Conservation (phyloP, 2,329 filamentous ascomycete species). For the Xylariales sp. region DNA sequence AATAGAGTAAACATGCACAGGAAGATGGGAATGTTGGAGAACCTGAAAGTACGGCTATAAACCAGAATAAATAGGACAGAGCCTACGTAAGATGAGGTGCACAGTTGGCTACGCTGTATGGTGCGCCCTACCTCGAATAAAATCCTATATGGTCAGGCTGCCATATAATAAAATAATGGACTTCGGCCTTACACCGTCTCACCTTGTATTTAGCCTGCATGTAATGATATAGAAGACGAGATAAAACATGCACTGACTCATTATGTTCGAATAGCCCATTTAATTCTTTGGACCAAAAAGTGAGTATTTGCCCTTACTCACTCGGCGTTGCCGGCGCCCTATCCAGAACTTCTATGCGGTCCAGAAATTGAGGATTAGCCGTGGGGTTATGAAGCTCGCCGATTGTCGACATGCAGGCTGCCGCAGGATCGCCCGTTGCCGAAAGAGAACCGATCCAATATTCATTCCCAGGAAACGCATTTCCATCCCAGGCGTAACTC, state of each 20-base stretch:
- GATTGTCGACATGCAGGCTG: conserved; percentile 52
- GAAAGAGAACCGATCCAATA: conserved; percentile 45
- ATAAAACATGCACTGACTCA: neutral
- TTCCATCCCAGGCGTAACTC: conserved; percentile 51
- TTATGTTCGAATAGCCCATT: neutral
- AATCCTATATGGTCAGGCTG: too few relatives aligned
- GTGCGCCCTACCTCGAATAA: neutral
- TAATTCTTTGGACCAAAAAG: too few relatives aligned
- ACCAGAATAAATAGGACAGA: too few relatives aligned
- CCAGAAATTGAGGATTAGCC: conserved; percentile 46
- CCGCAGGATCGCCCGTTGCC: conserved; percentile 49
- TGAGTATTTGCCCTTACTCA: neutral
- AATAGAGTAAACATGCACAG: conserved; percentile 24
- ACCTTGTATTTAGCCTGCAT: too few relatives aligned
- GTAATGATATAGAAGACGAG: too few relatives aligned
- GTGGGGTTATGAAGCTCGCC: conserved; percentile 50
- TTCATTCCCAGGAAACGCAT: conserved; percentile 51
- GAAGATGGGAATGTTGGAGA: conserved; percentile 27
- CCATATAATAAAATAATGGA: too few relatives aligned
- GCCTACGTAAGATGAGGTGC: neutral
- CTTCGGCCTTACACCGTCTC: too few relatives aligned
- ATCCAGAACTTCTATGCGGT: conserved; percentile 42
- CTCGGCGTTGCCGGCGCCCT: neutral
- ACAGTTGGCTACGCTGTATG: too few relatives aligned
- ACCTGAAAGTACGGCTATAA: conserved; percentile 23